Evolutionary conservation across 352 stramenopile species (phyloP), one percentile per base, ranked within the genome.

Genomic region (Phytophthora pini): DNA sequence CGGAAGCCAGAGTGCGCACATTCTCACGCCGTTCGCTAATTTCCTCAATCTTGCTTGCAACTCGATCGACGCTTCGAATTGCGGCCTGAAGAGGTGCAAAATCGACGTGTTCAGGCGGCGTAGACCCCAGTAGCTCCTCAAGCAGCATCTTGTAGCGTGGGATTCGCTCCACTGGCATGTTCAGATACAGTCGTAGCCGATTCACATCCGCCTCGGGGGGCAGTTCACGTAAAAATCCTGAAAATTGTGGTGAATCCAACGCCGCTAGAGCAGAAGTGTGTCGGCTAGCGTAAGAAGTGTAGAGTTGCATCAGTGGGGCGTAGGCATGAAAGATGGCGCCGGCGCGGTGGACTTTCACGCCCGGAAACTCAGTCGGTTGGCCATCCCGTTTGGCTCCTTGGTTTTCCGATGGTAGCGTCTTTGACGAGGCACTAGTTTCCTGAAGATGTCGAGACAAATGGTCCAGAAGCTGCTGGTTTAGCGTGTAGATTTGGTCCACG

Each of bases 301-400:
- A 96, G 5, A 96, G 60, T 56, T 96, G 83, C 56, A 96, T 90
- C 8, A 96, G 64, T 15, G 88, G 85, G 7, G 88, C 87, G 52
- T 94, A 96, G 1, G 88, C 86, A 51, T 89, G 91, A 46, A 96
- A 96, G 47, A 96, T 96, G 12, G 88, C 88, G 11, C 88, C 88
- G 50, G 70, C 67, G 5, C 74, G 74, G 43, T 91, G 64, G 3
- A 77, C 57, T 27, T 54, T 46, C 13, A 70, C 56, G 27, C 43
- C 61, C 26, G 45, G 47, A 41, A 65, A 61, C 12, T 55, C 46
- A 9, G 40, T 9, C 17, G 27, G n/a, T 31, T 58, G 40, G 2
- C 43, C 27, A 48, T 78, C 50, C 17, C n/a, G 41, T 27, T 53
- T 22, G 13, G 31, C 17, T 6, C 27, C 29, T 45, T 61, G 47